phyloP scores from a whole-genome alignment of 2,329 filamentous ascomycete genomes.

The Graphiopsis chlorocephala region DNA sequence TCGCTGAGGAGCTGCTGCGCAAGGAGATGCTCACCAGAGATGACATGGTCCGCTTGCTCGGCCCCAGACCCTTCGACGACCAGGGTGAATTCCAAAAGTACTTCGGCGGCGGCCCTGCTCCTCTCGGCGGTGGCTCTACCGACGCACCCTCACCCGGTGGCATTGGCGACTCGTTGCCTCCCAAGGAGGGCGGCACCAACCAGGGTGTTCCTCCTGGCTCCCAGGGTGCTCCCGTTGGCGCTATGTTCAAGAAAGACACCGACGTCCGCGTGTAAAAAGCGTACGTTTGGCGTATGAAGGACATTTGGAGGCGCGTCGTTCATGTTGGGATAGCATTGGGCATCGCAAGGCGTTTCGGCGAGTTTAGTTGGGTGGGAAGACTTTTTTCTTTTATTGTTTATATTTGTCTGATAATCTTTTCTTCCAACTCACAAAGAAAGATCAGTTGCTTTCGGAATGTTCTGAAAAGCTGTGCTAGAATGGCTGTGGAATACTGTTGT shows the following conservation, averaged over 20 bases:
- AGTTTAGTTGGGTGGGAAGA: not conserved
- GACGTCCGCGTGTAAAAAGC: not conserved
- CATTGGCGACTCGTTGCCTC: conserved; percentile 16
- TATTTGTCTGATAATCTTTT: not conserved
- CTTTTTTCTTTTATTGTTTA: not conserved
- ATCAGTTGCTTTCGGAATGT: no score
- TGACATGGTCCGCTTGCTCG: conserved; percentile 86
- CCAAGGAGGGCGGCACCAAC: conserved; percentile 10
- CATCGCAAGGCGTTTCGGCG: conserved; percentile 15
- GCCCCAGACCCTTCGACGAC: conserved; percentile 80
- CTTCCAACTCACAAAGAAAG: not conserved
- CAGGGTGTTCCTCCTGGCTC: conserved; percentile 4
- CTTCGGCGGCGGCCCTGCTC: conserved; percentile 54
- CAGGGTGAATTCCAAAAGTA: conserved; percentile 90
- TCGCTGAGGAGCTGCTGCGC: conserved; percentile 86
- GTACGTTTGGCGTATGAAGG: not conserved
- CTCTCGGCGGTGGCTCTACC: conserved; percentile 43
- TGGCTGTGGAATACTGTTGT: not conserved
- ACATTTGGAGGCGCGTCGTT: not conserved
- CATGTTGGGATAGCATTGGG: conserved; percentile 10
- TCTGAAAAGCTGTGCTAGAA: not conserved
- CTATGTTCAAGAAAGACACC: conserved; percentile 12
- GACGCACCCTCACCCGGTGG: conserved; percentile 16
- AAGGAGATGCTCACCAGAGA: conserved; percentile 92
- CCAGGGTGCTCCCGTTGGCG: conserved; percentile 1